Evolutionary conservation across 1,139 yeast genomes (phyloP).

Genomic region (Yamadazyma siamensis): DNA sequence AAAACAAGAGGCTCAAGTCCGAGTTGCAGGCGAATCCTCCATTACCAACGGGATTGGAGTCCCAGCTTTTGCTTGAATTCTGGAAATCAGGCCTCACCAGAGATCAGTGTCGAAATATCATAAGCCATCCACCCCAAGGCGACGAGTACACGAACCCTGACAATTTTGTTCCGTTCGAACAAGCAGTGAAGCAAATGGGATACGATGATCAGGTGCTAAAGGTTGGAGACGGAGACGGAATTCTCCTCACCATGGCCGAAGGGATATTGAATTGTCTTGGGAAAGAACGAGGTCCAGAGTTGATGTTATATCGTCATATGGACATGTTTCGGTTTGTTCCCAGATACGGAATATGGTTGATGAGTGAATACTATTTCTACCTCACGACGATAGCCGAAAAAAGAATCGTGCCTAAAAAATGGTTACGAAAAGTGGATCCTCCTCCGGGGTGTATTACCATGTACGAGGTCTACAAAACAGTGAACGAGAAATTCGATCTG

Average conservation of each 20-base stretch:
- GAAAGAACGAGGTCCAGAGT: background rate
- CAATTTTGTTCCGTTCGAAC: slow-evolving; percentile 1
- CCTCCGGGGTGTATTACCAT: slow-evolving; percentile 1
- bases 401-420: slow-evolving; percentile 3
- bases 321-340: slow-evolving; percentile 1
- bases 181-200: background rate
- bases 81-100: background rate
- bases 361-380: slow-evolving; percentile 2
- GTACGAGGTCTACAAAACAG: background rate
- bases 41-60: background rate
- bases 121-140: background rate
- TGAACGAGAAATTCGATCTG: slow-evolving; percentile 1
- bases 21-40: background rate
- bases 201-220: background rate
- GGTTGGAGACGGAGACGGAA: too few relatives aligned
- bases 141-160: background rate
- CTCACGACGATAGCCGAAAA: background rate
- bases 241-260: too few relatives aligned
- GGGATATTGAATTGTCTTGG: slow-evolving; percentile 1
- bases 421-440: slow-evolving; percentile 1
- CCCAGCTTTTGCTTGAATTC: background rate
- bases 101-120: slow-evolving; percentile 1
- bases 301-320: background rate
- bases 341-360: slow-evolving; percentile 3
- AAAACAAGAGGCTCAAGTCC: slow-evolving; percentile 1